A percentile compares a stretch with the other conserved stretches of the same genome.
These are phyloP conservation scores for Nitzschia inconspicua DNA, from an alignment of 108 stramenopile species.

Conservation along the genomic window DNA sequence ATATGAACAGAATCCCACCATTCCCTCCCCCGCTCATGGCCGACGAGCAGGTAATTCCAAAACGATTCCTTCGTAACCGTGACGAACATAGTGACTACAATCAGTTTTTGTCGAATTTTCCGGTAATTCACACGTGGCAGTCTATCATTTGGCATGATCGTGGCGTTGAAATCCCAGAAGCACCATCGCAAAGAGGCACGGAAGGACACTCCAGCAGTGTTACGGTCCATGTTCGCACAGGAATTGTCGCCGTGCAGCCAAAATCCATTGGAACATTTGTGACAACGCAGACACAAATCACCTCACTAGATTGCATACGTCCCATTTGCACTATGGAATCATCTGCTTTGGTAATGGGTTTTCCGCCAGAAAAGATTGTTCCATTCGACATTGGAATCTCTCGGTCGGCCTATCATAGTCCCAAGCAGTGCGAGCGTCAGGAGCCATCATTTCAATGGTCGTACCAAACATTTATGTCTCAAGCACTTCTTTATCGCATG, in stretches of 20 bases:
- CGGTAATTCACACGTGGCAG: conserved; percentile 71
- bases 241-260: conserved; percentile 43
- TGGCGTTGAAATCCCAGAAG: conserved; percentile 13
- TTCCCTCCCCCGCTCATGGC: conserved; percentile 67
- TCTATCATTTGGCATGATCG: conserved; percentile 43
- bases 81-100: background rate
- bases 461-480: conserved; percentile 46
- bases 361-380: conserved; percentile 32
- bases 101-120: conserved; percentile 19
- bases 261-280: conserved; percentile 78
- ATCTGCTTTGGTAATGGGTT: conserved; percentile 58
- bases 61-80: conserved; percentile 15
- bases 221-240: background rate
- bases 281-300: conserved; percentile 41
- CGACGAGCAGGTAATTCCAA: conserved; percentile 29
- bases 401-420: background rate
- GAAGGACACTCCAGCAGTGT: background rate
- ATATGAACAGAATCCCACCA: conserved; percentile 47
- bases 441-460: conserved; percentile 24
- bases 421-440: background rate
- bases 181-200: conserved; percentile 13
- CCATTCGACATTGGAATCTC: conserved; percentile 23
- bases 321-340: conserved; percentile 53
- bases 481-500: conserved; percentile 83
- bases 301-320: conserved; percentile 1